Conservation (phyloP, 2,329 filamentous ascomycete genomes). For the Dactylonectria estremocensis region DNA sequence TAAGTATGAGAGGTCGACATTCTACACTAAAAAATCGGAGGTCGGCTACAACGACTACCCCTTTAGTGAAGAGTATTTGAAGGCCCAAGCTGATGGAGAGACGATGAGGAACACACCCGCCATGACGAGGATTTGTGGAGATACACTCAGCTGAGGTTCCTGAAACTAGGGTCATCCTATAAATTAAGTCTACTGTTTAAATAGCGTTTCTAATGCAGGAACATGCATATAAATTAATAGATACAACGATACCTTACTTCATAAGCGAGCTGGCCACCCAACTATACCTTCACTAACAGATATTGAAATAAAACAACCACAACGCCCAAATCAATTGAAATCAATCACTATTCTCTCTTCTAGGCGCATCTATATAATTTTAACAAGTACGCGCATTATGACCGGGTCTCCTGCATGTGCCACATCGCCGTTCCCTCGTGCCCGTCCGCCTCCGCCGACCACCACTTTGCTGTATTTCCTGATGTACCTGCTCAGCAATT, state of each 20-base stretch:
- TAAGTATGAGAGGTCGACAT: conserved; percentile 45
- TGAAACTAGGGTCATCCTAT: too few species aligned
- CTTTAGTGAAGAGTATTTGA: conserved; percentile 24
- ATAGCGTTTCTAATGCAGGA: too few species aligned
- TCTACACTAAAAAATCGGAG: conserved; percentile 41
- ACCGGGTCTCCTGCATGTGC: background rate
- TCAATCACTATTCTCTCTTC: background rate
- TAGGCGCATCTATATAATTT: background rate
- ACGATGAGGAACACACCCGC: too few species aligned
- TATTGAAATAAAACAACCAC: too few species aligned
- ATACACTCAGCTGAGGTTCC: too few species aligned
- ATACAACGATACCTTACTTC: too few species aligned
- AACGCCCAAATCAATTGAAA: background rate
- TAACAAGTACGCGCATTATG: background rate
- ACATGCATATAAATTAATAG: too few species aligned
- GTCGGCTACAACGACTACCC: conserved; percentile 43
- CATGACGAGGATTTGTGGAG: too few species aligned
- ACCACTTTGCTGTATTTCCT: background rate
- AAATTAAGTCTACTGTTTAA: too few species aligned
- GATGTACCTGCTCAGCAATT: conserved; percentile 1
- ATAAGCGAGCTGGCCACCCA: too few species aligned
- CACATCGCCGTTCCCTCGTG: background rate
- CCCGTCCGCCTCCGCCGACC: background rate
- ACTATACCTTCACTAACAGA: too few species aligned
- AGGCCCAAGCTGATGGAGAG: background rate